A percentile compares a stretch with the other conserved stretches of the same genome.
These are phyloP conservation scores for Phaeosphaeria sp. DNA, from an alignment of 2,329 filamentous ascomycete species.

Conservation along the genomic window DNA sequence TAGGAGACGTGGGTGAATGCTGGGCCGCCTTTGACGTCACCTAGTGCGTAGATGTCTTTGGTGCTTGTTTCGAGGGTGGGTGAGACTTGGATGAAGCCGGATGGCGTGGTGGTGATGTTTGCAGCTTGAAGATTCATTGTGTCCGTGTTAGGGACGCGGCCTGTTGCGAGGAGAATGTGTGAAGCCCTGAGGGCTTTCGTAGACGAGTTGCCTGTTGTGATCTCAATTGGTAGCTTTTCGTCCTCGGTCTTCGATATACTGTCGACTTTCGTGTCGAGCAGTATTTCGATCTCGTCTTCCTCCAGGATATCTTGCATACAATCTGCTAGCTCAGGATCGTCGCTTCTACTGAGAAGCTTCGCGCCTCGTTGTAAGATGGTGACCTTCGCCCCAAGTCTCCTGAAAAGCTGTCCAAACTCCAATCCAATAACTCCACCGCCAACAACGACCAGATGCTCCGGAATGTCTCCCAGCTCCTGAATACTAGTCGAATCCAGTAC, in stretches of 20 bases:
- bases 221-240: conserved; percentile 30
- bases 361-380: conserved; percentile 55
- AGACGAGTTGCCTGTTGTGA: conserved; percentile 17
- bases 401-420: conserved; percentile 62
- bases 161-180: conserved; percentile 60
- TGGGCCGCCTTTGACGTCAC: conserved; percentile 60
- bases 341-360: conserved; percentile 52
- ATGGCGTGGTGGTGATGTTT: conserved; percentile 50
- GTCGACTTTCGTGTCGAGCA: conserved; percentile 41
- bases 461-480: conserved; percentile 56
- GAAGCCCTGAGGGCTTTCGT: conserved; percentile 44
- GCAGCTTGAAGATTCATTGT: conserved; percentile 51
- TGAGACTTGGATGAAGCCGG: conserved; percentile 55
- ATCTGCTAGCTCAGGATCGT: conserved; percentile 58
- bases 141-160: conserved; percentile 59
- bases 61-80: conserved; percentile 54
- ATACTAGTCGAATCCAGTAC: conserved; percentile 58
- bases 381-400: conserved; percentile 57
- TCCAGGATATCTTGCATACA: conserved; percentile 52
- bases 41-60: conserved; percentile 56
- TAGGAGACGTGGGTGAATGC: conserved; percentile 65
- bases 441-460: conserved; percentile 58
- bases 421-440: conserved; percentile 62
- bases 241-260: conserved; percentile 27
- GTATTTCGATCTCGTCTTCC: conserved; percentile 56